Percentiles rank a stretch among this genome's conserved stretches.
Evolutionary conservation across 768 basidiomycete genomes (phyloP).

Genomic region (Termitomyces sp.): DNA sequence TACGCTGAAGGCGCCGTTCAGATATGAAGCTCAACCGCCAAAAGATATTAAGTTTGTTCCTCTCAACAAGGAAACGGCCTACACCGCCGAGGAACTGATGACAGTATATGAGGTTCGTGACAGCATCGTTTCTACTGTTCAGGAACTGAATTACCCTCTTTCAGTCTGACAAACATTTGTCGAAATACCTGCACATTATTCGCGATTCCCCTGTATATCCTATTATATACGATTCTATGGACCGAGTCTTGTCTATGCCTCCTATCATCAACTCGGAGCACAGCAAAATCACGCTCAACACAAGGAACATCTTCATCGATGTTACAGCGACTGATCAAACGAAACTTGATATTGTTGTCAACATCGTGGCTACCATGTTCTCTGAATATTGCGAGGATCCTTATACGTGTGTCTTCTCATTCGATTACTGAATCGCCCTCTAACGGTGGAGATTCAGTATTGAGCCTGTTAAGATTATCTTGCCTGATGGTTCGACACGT

Average conservation of each 20-base stretch:
- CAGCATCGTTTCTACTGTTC: not conserved
- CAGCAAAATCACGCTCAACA: slow-evolving; percentile 94
- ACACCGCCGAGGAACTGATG: slow-evolving; percentile 91
- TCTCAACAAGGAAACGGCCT: slow-evolving; percentile 69
- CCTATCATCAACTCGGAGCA: slow-evolving; percentile 98
- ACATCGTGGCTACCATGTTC: slow-evolving; percentile 96
- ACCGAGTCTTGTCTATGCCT: slow-evolving; percentile 91
- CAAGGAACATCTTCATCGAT: slow-evolving; percentile 93
- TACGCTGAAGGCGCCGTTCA: slow-evolving; percentile 80
- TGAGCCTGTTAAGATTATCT: slow-evolving; percentile 85
- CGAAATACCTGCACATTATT: slow-evolving; percentile 87
- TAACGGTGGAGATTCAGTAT: slow-evolving; percentile 45
- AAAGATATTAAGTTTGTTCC: slow-evolving; percentile 90
- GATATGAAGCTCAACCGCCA: slow-evolving; percentile 77
- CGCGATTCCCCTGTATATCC: slow-evolving; percentile 95
- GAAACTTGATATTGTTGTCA: slow-evolving; percentile 92
- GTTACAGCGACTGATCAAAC: slow-evolving; percentile 96
- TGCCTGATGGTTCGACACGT: slow-evolving; percentile 67
- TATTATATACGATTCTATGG: slow-evolving; percentile 89
- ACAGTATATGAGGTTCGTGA: slow-evolving; percentile 77
- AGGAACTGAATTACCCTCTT: not conserved
- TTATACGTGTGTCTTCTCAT: slow-evolving; percentile 66
- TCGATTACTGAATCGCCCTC: not conserved
- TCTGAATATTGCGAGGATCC: slow-evolving; percentile 92
- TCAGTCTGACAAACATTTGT: slow-evolving; percentile 89